Evolutionary conservation across 345 rosid genomes (phyloP).

Genomic region (Brassica carinata): DNA sequence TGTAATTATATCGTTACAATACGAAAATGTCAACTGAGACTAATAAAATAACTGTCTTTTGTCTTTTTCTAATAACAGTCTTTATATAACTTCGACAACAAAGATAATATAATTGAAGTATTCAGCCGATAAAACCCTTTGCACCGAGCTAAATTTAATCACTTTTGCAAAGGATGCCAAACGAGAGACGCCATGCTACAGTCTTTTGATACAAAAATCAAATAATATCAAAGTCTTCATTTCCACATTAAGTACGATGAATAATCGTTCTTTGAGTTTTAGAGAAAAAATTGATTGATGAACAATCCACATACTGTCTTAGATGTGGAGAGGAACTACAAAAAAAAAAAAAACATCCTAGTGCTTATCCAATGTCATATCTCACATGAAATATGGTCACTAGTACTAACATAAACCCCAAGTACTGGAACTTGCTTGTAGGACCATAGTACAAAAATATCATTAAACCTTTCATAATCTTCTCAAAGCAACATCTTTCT

Average conservation of each 20-base stretch:
- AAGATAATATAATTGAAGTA: not conserved
- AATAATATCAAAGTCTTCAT: not conserved
- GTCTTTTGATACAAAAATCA: not conserved
- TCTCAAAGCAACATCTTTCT: too few relatives aligned
- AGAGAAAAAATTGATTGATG: not conserved
- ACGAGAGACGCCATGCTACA: not conserved
- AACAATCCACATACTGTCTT: not conserved
- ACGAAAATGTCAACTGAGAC: conserved; percentile 30
- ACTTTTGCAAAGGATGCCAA: not conserved
- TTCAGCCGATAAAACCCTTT: not conserved
- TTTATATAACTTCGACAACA: not conserved
- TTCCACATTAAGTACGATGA: not conserved
- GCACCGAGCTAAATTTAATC: not conserved
- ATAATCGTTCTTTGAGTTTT: not conserved
- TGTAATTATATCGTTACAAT: conserved; percentile 25
- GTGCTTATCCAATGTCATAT: too few relatives aligned
- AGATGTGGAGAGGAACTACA: not conserved
- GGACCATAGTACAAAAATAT: too few relatives aligned
- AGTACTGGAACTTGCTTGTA: too few relatives aligned
- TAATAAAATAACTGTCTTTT: conserved; percentile 13
- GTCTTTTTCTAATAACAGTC: not conserved
- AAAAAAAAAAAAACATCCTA: too few relatives aligned
- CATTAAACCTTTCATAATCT: too few relatives aligned
- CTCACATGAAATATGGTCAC: too few relatives aligned
- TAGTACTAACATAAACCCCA: not conserved